Conservation (phyloP, 129 eudicot species). For the Scalesia atractyloides region DNA sequence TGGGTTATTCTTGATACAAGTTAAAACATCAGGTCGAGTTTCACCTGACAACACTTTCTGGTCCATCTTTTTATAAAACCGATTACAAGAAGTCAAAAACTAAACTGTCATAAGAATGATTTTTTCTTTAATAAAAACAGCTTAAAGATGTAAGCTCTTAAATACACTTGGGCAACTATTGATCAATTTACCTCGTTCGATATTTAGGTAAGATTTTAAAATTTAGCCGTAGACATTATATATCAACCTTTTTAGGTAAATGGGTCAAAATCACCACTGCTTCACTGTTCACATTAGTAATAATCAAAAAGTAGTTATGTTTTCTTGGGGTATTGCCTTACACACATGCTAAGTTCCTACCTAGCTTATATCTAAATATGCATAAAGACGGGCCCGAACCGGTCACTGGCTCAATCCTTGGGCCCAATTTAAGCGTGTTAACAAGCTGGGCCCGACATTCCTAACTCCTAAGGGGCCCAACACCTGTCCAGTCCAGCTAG, state of each 20-base stretch:
- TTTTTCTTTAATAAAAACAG: not conserved
- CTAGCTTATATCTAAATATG: slow-evolving; percentile 1
- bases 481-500: not conserved
- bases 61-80: not conserved
- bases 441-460: not conserved
- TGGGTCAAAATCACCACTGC: not conserved
- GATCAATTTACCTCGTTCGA: no score
- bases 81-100: not conserved
- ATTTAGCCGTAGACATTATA: no score
- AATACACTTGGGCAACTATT: no score
- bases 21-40: not conserved
- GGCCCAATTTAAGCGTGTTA: not conserved
- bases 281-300: not conserved
- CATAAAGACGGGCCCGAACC: not conserved
- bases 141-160: not conserved
- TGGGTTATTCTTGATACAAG: not conserved
- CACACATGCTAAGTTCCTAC: not conserved
- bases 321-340: no score
- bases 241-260: no score
- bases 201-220: no score
- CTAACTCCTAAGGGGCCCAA: not conserved
- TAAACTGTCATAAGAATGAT: not conserved
- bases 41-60: not conserved
- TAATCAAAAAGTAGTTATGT: not conserved
- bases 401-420: not conserved